Conservation (phyloP, 1,139 yeast genomes). For the Saccharomycopsis crataegensis region DNA sequence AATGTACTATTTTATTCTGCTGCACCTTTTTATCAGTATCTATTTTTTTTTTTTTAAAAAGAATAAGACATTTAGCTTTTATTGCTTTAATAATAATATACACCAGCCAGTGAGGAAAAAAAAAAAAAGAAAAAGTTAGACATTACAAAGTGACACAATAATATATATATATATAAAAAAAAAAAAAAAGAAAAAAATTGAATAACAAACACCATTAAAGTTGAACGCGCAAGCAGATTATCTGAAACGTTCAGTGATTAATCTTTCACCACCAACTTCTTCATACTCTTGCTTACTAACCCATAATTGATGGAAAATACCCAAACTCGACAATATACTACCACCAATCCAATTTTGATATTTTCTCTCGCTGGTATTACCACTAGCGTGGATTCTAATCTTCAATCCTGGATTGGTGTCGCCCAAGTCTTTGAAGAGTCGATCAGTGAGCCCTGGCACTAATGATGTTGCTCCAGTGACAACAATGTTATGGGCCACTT, state of each 20-base stretch:
- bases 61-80: too few relatives aligned
- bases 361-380: slow-evolving; percentile 74
- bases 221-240: slow-evolving; percentile 24
- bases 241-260: slow-evolving; percentile 68
- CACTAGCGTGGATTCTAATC: slow-evolving; percentile 81
- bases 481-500: slow-evolving; percentile 85
- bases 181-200: neutral
- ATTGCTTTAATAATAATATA: too few relatives aligned
- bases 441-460: slow-evolving; percentile 81
- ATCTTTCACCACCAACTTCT: slow-evolving; percentile 82
- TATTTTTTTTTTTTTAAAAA: too few relatives aligned
- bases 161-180: neutral
- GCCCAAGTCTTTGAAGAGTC: slow-evolving; percentile 68
- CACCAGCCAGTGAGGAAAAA: too few relatives aligned
- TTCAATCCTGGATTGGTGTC: slow-evolving; percentile 83
- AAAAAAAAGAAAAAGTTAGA: too few relatives aligned
- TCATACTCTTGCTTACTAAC: slow-evolving; percentile 86
- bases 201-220: neutral
- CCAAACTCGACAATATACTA: slow-evolving; percentile 81
- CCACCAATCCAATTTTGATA: slow-evolving; percentile 96
- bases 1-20: too few relatives aligned
- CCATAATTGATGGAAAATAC: slow-evolving; percentile 97
- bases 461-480: slow-evolving; percentile 86
- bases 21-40: too few relatives aligned
- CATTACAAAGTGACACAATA: neutral